phyloP scores from a whole-genome alignment of 225 moss, liverwort and hornwort species.

The Straminergon stramineum region DNA sequence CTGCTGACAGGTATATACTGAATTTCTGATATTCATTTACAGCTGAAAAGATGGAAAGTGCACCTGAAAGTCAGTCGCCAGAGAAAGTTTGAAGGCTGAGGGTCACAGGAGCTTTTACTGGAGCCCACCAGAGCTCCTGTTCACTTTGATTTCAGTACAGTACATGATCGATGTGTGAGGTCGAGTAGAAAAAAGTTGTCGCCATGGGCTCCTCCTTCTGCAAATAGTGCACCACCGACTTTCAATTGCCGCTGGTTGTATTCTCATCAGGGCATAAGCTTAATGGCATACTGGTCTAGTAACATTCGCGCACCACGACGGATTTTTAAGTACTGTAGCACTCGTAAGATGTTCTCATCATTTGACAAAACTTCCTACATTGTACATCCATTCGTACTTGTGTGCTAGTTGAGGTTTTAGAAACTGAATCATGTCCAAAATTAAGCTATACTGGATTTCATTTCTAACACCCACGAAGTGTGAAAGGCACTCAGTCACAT shows the following conservation, averaged over 20 bases:
- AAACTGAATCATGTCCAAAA: neutral
- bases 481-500: neutral
- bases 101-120: neutral
- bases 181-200: neutral
- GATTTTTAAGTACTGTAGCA: neutral
- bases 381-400: neutral
- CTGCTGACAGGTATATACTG: neutral
- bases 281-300: neutral
- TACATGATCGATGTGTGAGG: neutral
- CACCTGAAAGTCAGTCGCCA: neutral
- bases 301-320: neutral
- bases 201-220: neutral
- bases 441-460: neutral
- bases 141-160: neutral
- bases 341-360: neutral
- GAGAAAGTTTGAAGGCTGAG: neutral
- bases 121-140: neutral
- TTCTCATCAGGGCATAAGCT: neutral
- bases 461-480: neutral
- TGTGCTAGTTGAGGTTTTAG: neutral
- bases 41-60: neutral
- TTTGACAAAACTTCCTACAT: neutral
- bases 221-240: neutral
- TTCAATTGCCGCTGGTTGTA: neutral
- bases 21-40: neutral